These are phyloP conservation scores for Paspalum notatum DNA, from an alignment of 176 grass and related monocot genomes.

Conservation along the genomic window DNA sequence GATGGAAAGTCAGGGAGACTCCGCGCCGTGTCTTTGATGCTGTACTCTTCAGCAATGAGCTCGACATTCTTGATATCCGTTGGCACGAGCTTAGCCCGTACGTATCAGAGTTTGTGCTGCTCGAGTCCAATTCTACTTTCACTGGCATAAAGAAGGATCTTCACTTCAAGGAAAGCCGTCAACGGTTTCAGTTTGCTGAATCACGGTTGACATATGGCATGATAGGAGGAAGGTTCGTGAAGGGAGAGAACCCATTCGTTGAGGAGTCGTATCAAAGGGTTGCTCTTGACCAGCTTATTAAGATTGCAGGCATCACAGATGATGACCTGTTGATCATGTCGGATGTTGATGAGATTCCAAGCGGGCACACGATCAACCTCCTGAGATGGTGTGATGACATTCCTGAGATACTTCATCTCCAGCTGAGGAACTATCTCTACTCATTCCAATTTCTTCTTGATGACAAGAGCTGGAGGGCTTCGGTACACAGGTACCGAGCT, in stretches of 20 bases:
- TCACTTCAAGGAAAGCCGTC: constrained; percentile 63
- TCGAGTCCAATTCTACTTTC: constrained; percentile 90
- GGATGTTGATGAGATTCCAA: constrained; percentile 91
- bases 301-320: constrained; percentile 65
- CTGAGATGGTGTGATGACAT: constrained; percentile 83
- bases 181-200: constrained; percentile 66
- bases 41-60: constrained; percentile 86
- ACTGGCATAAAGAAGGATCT: constrained; percentile 78
- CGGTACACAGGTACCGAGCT: constrained; percentile 71
- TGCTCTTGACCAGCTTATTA: constrained; percentile 77
- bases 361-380: constrained; percentile 81
- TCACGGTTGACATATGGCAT: constrained; percentile 83
- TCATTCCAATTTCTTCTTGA: constrained; percentile 84
- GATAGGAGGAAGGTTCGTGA: constrained; percentile 76
- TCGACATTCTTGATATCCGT: constrained; percentile 84
- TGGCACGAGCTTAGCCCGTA: constrained; percentile 87
- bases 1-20: constrained; percentile 77
- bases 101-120: constrained; percentile 80
- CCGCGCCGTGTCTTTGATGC: constrained; percentile 84
- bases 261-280: constrained; percentile 93
- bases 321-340: constrained; percentile 96
- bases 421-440: constrained; percentile 88
- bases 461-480: constrained; percentile 84
- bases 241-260: constrained; percentile 93
- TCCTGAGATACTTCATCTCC: constrained; percentile 75